Evolutionary conservation across 805 yeast species (phyloP).

Genomic region (Hagleromyces aurorensis): DNA sequence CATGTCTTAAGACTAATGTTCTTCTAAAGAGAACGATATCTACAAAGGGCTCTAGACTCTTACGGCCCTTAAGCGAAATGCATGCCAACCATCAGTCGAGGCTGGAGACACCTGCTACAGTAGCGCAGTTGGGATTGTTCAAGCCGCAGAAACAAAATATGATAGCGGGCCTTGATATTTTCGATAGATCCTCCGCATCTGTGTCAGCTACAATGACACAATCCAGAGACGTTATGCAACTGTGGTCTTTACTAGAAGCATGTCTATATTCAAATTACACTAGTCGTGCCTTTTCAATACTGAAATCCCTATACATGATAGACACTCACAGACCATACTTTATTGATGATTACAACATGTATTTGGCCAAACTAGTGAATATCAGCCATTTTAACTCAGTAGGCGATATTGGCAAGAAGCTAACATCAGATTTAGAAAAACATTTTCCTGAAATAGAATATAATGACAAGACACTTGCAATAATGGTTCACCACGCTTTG

Average conservation of each 20-base stretch:
- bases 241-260: conserved; percentile 75
- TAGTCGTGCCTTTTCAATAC: conserved; percentile 60
- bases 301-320: conserved; percentile 52
- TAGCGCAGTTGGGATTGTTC: too few species aligned
- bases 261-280: conserved; percentile 59
- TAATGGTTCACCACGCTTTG: conserved; percentile 43
- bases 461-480: conserved; percentile 54
- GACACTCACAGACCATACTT: conserved; percentile 39
- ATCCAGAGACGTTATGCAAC: conserved; percentile 51
- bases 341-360: conserved; percentile 62
- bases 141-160: conserved; percentile 4
- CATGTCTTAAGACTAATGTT: conserved; percentile 7
- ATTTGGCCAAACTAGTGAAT: conserved; percentile 31
- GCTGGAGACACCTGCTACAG: too few species aligned
- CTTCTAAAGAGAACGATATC: conserved; percentile 12
- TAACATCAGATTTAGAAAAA: conserved; percentile 36
- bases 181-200: conserved; percentile 21
- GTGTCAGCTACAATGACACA: conserved; percentile 12
- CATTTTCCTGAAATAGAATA: conserved; percentile 32
- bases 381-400: conserved; percentile 27
- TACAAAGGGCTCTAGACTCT: conserved; percentile 11
- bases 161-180: conserved; percentile 23
- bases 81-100: conserved; percentile 4
- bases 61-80: conserved; percentile 8
- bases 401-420: conserved; percentile 32